Base-by-base conservation (phyloP, 768 basidiomycete species). In the Mycena filopes region DNA sequence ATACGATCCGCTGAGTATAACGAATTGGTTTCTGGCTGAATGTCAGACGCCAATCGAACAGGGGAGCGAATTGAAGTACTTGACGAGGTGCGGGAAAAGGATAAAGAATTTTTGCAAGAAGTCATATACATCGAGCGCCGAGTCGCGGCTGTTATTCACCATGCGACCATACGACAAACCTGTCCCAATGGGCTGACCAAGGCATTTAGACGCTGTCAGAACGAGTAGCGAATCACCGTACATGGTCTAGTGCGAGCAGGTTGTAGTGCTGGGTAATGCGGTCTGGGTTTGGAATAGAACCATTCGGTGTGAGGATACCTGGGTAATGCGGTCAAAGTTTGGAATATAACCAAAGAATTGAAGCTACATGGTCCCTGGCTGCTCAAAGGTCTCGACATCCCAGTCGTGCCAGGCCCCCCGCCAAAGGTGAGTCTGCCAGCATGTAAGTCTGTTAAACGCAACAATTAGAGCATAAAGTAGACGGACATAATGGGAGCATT, bases 61-160 rank as follows among this genome's bases (percentile, higher is more conserved):
- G 41, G 31, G 5, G 33, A 12, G 20, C 13, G 21, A 23, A n/a
- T 15, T 8, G 23, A 25, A 51, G 51, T 28, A 31, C 62, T 63
- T 56, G 12, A 47, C 15, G 1, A 76, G 61, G 10, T 73, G 58
- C 9, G 75, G 75, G 56, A 67, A 74, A 4, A 76, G 50, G 2
- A 48, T 42, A 57, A 66, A 77, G 68, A 77, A 77, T 46, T 74
- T 76, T 48, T 75, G 74, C 23, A 77, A 43, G 55, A 77, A 78
- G 58, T 76, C 77, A 55, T 77, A 76, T 28, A 75, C 72, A 51
- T 77, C 76, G 31, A 67, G 36, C 2, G 77, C 77, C 11, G 74
- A 70, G 50, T 58, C 67, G 0, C 69, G 69, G 43, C 73, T 75
- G 42, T 72, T 76, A 59, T 74, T 73, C 11, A 74, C 72, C 21